Conservation (phyloP, 2,329 filamentous ascomycete species). For the Akanthomyces uredinophilus region DNA sequence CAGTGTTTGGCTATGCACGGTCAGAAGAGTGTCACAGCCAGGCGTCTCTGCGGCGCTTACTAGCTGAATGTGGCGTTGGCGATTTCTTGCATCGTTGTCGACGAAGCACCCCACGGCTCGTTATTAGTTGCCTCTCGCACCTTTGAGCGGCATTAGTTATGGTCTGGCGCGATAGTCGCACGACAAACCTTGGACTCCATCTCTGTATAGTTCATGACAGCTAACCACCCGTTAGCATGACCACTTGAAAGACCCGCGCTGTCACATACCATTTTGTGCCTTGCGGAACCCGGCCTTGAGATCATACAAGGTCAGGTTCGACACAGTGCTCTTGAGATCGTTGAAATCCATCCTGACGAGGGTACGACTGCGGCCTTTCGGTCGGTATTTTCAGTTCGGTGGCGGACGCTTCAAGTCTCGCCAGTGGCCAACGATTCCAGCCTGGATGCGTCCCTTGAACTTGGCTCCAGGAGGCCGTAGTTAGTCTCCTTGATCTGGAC, state of each 20-base stretch:
- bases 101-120: constrained; percentile 89
- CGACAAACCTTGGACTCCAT: constrained; percentile 66
- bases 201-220: constrained; percentile 97
- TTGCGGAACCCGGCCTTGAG: constrained; percentile 92
- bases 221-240: constrained; percentile 43
- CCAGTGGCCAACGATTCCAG: constrained; percentile 5
- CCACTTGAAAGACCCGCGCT: constrained; percentile 12
- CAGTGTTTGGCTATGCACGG: constrained; percentile 68
- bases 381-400: not conserved
- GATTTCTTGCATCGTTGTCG: constrained; percentile 92
- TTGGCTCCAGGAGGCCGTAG: constrained; percentile 9
- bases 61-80: constrained; percentile 97
- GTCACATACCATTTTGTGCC: constrained; percentile 81
- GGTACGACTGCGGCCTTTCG: not conserved
- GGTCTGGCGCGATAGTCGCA: constrained; percentile 2
- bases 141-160: constrained; percentile 36
- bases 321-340: constrained; percentile 78
- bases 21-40: constrained; percentile 17
- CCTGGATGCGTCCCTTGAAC: not conserved
- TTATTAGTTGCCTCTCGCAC: constrained; percentile 98
- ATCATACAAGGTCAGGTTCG: constrained; percentile 90
- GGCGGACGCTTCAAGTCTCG: not conserved
- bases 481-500: constrained; percentile 12
- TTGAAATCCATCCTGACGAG: constrained; percentile 72
- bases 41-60: constrained; percentile 48